Base-by-base conservation (phyloP, 106 monocot species). In the Dactylorhiza incarnata region DNA sequence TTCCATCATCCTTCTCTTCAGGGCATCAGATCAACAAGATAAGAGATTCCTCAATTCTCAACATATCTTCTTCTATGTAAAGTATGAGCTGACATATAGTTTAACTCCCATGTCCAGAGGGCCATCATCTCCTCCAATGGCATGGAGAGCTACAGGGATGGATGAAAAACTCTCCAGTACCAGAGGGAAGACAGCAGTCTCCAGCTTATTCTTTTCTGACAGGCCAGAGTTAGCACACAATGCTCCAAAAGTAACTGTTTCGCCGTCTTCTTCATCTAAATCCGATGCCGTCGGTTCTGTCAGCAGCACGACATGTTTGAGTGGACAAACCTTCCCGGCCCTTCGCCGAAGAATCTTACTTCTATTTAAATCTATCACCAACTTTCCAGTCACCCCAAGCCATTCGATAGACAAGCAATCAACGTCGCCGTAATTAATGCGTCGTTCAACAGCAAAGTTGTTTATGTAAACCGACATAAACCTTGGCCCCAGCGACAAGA, bases 401-500 rank as follows among this genome's bases (percentile, higher is more conserved):
- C 87, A 91, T 20, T 91, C 90, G 11, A 81, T 81, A 45, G 68
- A 13, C 54, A 91, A 69, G 51, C 81, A 76, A 67, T 85, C 85
- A 46, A 88, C 79, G 76, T 88, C 90, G 48, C 83, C 85, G 72
- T 91, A 91, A 73, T 88, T 68, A 72, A 91, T 84, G 20, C 90
- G 78, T 51, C 81, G 75, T 75, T 91, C 90, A 6, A 83, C 78
- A 72, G 73, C 87, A 75, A 91, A 74, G 58, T 83, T 85, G 43
- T 74, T 78, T 19, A 91, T 78, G 76, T 87, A 91, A 84, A 91
- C 76, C 66, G 90, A 85, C 87, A 91, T 85, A 77, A 91, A 91
- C 67, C 73, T 88, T 58, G 90, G 90, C 49, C 90, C 90, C 66
- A 91, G 74, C 47, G 79, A 85, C 53, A 88, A 23, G 46, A 91